Percentiles rank a stretch among this genome's conserved stretches.
These are phyloP conservation scores for Ulota crispa DNA, from an alignment of 225 moss, liverwort and hornwort genomes.

Conservation along the genomic window DNA sequence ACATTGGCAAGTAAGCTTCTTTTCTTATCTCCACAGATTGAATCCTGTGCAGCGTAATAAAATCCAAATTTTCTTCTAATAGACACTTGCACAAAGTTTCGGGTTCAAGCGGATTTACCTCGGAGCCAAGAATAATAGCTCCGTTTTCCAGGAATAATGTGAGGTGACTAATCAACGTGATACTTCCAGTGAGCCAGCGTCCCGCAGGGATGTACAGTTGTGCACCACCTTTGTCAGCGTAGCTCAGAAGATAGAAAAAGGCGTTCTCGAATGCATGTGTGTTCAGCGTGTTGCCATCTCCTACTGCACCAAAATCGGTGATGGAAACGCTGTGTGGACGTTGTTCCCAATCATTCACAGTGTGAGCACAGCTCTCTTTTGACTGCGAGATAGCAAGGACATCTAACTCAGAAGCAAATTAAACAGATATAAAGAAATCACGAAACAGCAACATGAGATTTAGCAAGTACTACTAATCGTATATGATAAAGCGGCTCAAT, in stretches of 20 bases:
- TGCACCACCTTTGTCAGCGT: slow-evolving; percentile 81
- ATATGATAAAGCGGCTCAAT: background rate
- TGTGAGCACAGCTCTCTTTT: slow-evolving; percentile 44
- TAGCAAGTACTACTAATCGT: background rate
- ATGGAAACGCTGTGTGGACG: slow-evolving; percentile 74
- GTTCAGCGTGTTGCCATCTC: slow-evolving; percentile 77
- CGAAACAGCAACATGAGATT: background rate
- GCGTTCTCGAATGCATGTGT: slow-evolving; percentile 93
- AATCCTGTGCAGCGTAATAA: background rate
- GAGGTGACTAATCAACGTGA: slow-evolving; percentile 79
- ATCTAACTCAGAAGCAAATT: slow-evolving; percentile 24
- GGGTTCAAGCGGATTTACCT: slow-evolving; percentile 47
- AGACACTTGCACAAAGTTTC: background rate
- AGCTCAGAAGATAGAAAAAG: slow-evolving; percentile 69
- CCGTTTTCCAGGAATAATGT: slow-evolving; percentile 71
- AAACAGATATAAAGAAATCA: background rate
- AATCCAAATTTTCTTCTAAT: background rate
- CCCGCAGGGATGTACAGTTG: slow-evolving; percentile 76
- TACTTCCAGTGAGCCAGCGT: slow-evolving; percentile 84
- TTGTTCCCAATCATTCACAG: slow-evolving; percentile 43
- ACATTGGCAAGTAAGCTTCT: background rate
- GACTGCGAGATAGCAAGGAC: slow-evolving; percentile 35
- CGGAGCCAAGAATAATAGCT: slow-evolving; percentile 69
- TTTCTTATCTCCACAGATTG: background rate
- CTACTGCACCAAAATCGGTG: slow-evolving; percentile 83